Evolutionary conservation across 2,329 filamentous ascomycete species (phyloP), one percentile per base, ranked within the genome.

Genomic region (Incumbomyces lentus): DNA sequence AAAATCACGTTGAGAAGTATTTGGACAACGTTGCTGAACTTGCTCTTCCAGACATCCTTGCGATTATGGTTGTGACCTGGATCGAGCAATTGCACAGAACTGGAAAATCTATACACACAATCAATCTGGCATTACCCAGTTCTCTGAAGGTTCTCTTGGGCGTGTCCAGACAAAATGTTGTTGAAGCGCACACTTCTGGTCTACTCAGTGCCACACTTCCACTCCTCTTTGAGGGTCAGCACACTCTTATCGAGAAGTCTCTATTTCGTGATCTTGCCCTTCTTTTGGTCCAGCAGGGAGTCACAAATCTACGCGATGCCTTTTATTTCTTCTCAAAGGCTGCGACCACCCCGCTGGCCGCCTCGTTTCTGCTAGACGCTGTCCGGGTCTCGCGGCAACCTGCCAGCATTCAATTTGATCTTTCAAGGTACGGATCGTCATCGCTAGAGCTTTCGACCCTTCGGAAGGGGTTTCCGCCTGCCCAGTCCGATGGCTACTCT

Each of bases 361-460:
- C 85, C 11, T 76, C 82, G 41, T 92, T 94, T 59, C 69, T 86
- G 6, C 70, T 94, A 16, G 75, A 80, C 44, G 82, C 85, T 61
- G 78, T 93, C 54, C 79, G 81, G 52, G 74, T 74, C 40, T 87
- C 90, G 49, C 81, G 82, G 53, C 78, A 80, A 12, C 87, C 92
- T 5, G 79, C 89, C 0, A 89, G 86, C 62, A 84, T 98, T 55
- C 88, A 96, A 57, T 96, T 98, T 64, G 92, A 98, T 62, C 72
- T 98, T 17, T 92, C 88, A 1, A 69, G 87, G 13, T 76, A 88
- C 62, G 93, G 93, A 0, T 90, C 87, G 64, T 85, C 86, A 12
- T 95, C 92, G 0, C 78, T 96, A 51, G 93, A 98, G 62, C 71
- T 98, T 22, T 79, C 87, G 6, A 89, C 81, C n/a, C 71, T 98